phyloP scores from a whole-genome alignment of 1,139 yeast genomes.

The Yamadazyma atlantica region DNA sequence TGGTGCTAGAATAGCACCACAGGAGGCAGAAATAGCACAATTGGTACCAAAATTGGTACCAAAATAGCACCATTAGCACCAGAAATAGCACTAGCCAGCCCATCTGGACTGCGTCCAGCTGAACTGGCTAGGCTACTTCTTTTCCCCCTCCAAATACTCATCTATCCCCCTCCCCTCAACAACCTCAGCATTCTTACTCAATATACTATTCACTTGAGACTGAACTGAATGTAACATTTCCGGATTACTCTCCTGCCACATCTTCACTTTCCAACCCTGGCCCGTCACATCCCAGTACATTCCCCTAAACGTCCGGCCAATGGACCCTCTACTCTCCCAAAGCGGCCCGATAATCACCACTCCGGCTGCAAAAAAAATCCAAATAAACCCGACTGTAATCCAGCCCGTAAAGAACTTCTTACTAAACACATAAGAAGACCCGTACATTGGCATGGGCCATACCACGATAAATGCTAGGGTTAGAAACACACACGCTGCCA shows the following conservation, averaged over 20 bases:
- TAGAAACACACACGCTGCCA: constrained; percentile 52
- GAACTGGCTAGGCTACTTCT: too few relatives aligned
- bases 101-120: too few relatives aligned
- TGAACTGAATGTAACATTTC: constrained; percentile 68
- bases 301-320: constrained; percentile 65
- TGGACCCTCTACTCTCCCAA: constrained; percentile 66
- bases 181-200: constrained; percentile 20
- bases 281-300: constrained; percentile 83
- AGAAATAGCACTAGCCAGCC: too few relatives aligned
- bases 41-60: too few relatives aligned
- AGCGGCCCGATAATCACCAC: constrained; percentile 62
- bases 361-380: constrained; percentile 62
- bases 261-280: constrained; percentile 64
- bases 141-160: constrained; percentile 20
- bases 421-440: constrained; percentile 68
- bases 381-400: constrained; percentile 71
- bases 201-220: constrained; percentile 51
- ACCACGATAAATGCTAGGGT: constrained; percentile 62
- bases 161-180: constrained; percentile 35
- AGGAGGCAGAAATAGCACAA: too few relatives aligned
- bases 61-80: too few relatives aligned
- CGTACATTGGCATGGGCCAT: constrained; percentile 93
- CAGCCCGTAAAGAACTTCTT: constrained; percentile 78
- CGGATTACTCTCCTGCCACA: constrained; percentile 72
- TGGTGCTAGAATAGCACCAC: too few relatives aligned